A percentile compares a stretch with the other conserved stretches of the same genome.
These are phyloP conservation scores for Scutellaria galericulata DNA, from an alignment of 257 asterid species.

Conservation along the genomic window DNA sequence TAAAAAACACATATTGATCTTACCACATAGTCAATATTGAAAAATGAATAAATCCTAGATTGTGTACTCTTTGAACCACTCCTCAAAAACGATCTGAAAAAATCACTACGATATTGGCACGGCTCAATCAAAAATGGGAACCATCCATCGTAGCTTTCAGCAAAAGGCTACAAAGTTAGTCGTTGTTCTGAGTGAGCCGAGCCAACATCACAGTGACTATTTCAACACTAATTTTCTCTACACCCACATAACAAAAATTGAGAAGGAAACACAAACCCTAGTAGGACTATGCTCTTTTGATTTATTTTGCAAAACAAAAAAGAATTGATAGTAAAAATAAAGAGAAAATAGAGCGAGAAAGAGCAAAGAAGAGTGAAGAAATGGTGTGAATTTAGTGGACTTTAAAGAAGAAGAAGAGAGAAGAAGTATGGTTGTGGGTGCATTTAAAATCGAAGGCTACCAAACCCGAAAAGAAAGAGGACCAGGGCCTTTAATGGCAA, in stretches of 20 bases:
- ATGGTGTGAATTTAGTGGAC: constrained; percentile 17
- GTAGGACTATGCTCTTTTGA: not conserved
- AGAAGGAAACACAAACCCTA: not conserved
- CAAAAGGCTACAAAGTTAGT: too few relatives aligned
- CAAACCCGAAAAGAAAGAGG: constrained; percentile 46
- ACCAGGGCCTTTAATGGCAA: constrained; percentile 51
- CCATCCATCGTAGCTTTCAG: not conserved
- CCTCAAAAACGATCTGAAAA: constrained; percentile 35
- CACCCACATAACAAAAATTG: not conserved
- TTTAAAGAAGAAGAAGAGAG: constrained; percentile 36
- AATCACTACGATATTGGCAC: constrained; percentile 68
- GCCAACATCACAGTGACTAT: constrained; percentile 59
- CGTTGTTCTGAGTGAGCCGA: constrained; percentile 55
- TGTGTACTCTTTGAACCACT: too few relatives aligned
- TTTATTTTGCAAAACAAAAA: not conserved
- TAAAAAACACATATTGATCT: too few relatives aligned
- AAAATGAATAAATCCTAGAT: too few relatives aligned
- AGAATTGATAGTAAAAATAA: not conserved
- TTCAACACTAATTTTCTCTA: constrained; percentile 34
- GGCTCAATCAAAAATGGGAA: constrained; percentile 58
- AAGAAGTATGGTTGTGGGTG: constrained; percentile 35
- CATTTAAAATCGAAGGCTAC: constrained; percentile 44
- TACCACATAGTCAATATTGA: too few relatives aligned
- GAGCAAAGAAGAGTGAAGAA: constrained; percentile 23
- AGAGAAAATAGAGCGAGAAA: not conserved